Conservation (phyloP, 495 filamentous ascomycete genomes). For the Aspergillus carlsbadensis region DNA sequence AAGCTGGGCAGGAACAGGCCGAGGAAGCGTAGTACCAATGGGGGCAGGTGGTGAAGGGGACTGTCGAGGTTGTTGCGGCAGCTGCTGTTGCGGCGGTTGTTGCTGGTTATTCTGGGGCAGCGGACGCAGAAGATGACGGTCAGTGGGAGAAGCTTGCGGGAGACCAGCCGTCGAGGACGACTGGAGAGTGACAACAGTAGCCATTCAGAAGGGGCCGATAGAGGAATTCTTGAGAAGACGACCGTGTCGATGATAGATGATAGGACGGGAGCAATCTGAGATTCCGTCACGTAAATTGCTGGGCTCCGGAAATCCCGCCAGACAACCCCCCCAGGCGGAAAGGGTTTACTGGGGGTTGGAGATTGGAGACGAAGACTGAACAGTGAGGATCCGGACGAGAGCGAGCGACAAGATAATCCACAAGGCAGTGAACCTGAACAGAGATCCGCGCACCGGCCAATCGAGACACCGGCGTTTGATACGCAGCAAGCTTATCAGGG, state of each 20-base stretch:
- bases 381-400: not conserved
- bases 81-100: constrained; percentile 26
- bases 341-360: constrained; percentile 19
- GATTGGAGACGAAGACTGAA: not conserved
- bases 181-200: constrained; percentile 47
- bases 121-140: constrained; percentile 28
- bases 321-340: constrained; percentile 16
- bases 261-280: constrained; percentile 6
- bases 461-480: not conserved
- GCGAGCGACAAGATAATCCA: not conserved
- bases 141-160: constrained; percentile 26
- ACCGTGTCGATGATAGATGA: constrained; percentile 6
- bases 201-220: constrained; percentile 28
- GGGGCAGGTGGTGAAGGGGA: constrained; percentile 24
- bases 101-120: constrained; percentile 22
- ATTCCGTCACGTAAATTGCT: constrained; percentile 24
- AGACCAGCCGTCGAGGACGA: constrained; percentile 37
- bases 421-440: not conserved
- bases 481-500: constrained; percentile 30
- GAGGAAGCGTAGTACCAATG: constrained; percentile 25
- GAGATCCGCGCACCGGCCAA: constrained; percentile 16
- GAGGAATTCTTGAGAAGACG: constrained; percentile 7
- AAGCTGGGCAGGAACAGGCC: constrained; percentile 23
- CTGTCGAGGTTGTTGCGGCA: constrained; percentile 15
- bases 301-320: constrained; percentile 17